phyloP scores from a whole-genome alignment of 768 basidiomycete genomes.

The Leucogyrophana mollusca region DNA sequence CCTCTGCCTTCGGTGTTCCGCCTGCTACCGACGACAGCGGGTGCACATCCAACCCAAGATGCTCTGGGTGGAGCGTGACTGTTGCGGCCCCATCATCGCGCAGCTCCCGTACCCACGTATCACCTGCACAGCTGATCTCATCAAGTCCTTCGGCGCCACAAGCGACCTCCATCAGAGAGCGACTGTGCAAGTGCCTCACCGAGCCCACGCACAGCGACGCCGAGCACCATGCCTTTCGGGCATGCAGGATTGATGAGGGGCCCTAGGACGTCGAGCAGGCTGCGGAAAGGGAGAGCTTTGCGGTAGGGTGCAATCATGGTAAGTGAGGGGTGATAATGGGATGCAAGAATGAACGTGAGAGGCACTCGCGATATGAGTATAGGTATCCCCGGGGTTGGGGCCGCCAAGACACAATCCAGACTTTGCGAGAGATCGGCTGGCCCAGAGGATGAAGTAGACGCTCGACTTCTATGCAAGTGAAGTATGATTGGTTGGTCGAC shows the following conservation, averaged over 20 bases:
- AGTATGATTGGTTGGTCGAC: too few species aligned
- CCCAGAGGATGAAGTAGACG: conserved; percentile 92
- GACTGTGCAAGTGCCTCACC: conserved; percentile 81
- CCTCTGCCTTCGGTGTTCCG: conserved; percentile 67
- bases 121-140: conserved; percentile 93
- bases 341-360: conserved; percentile 92
- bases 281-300: conserved; percentile 87
- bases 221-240: conserved; percentile 88
- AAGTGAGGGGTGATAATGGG: conserved; percentile 89
- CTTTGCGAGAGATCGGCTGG: conserved; percentile 90
- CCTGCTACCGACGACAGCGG: conserved; percentile 70
- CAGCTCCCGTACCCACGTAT: conserved; percentile 83
- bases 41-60: conserved; percentile 77
- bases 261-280: conserved; percentile 94
- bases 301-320: conserved; percentile 82
- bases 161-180: conserved; percentile 77
- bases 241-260: conserved; percentile 90
- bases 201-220: conserved; percentile 80
- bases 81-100: conserved; percentile 64
- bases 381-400: conserved; percentile 46
- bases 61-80: conserved; percentile 58
- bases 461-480: too few species aligned
- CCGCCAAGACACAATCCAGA: conserved; percentile 73
- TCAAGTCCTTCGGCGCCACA: conserved; percentile 91
- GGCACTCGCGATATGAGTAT: conserved; percentile 61